phyloP scores from a whole-genome alignment of 2,329 filamentous ascomycete species.

The Didymosphaeria variabile region DNA sequence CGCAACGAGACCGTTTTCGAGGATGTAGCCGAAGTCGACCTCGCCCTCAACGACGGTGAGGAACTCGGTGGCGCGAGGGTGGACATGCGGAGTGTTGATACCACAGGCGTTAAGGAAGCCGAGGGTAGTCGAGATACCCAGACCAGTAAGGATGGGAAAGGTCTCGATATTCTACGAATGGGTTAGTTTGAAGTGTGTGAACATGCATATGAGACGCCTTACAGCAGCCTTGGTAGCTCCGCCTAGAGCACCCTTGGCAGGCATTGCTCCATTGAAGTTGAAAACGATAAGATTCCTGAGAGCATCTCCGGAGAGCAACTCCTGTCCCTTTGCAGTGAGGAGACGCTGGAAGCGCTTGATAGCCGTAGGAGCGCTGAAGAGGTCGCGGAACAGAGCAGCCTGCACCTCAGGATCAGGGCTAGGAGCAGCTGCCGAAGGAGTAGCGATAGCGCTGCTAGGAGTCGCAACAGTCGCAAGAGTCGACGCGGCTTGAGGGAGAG shows the following conservation, averaged over 20 bases:
- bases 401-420: slow-evolving; percentile 28
- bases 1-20: slow-evolving; percentile 55
- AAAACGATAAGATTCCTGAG: slow-evolving; percentile 66
- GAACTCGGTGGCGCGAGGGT: slow-evolving; percentile 60
- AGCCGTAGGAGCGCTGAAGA: slow-evolving; percentile 45
- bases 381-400: slow-evolving; percentile 37
- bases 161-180: slow-evolving; percentile 45
- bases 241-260: slow-evolving; percentile 64
- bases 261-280: slow-evolving; percentile 59
- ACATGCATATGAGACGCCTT: slow-evolving; percentile 9
- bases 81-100: slow-evolving; percentile 60
- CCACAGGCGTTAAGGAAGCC: slow-evolving; percentile 56
- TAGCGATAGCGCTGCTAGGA: slow-evolving; percentile 21
- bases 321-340: slow-evolving; percentile 39
- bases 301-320: slow-evolving; percentile 41
- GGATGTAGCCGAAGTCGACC: slow-evolving; percentile 56
- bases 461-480: slow-evolving; percentile 20
- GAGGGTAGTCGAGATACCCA: slow-evolving; percentile 51
- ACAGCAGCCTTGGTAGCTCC: slow-evolving; percentile 40
- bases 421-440: slow-evolving; percentile 18
- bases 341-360: slow-evolving; percentile 52
- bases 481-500: slow-evolving; percentile 33
- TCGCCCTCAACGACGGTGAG: slow-evolving; percentile 55
- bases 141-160: slow-evolving; percentile 52
- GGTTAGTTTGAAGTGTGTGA: slow-evolving; percentile 4